phyloP scores from a whole-genome alignment of 2,329 filamentous ascomycete species.

The Trichoderma guizhouense region DNA sequence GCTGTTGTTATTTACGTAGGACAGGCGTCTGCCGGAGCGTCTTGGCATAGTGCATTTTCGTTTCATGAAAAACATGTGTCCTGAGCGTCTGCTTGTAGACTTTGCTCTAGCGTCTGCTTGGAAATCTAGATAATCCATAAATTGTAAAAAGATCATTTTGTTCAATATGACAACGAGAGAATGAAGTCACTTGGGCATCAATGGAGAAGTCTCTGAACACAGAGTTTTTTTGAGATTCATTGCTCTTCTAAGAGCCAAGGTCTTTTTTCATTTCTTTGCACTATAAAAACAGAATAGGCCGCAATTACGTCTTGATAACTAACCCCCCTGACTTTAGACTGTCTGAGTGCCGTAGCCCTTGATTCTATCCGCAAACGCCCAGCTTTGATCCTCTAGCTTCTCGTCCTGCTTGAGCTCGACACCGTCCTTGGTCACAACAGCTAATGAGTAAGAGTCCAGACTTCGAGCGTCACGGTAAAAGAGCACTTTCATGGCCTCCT shows the following conservation, averaged over 20 bases:
- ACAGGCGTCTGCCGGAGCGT: constrained; percentile 3
- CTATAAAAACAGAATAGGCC: not conserved
- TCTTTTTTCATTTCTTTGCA: not conserved
- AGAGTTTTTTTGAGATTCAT: not conserved
- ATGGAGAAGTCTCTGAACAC: not conserved
- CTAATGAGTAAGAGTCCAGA: constrained; percentile 86
- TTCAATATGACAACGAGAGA: not conserved
- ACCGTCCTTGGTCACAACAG: constrained; percentile 83
- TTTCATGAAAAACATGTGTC: not conserved
- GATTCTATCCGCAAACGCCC: constrained; percentile 95
- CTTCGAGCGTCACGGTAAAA: constrained; percentile 96
- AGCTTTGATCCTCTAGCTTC: constrained; percentile 92
- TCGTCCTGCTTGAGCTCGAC: constrained; percentile 80
- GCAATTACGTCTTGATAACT: not conserved
- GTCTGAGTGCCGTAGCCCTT: constrained; percentile 90
- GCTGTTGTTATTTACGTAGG: not conserved
- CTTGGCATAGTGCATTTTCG: not conserved
- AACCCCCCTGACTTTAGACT: constrained; percentile 38
- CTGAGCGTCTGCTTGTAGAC: constrained; percentile 8
- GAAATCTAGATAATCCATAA: not conserved
- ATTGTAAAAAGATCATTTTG: not conserved
- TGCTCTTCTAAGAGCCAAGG: not conserved
- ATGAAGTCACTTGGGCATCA: no score
- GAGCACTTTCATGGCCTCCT: constrained; percentile 96
- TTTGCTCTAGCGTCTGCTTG: not conserved